Evolutionary conservation across 202 grass and related monocot genomes (phyloP), one percentile per base, ranked within the genome.

Genomic region (Elaeis oleifera): DNA sequence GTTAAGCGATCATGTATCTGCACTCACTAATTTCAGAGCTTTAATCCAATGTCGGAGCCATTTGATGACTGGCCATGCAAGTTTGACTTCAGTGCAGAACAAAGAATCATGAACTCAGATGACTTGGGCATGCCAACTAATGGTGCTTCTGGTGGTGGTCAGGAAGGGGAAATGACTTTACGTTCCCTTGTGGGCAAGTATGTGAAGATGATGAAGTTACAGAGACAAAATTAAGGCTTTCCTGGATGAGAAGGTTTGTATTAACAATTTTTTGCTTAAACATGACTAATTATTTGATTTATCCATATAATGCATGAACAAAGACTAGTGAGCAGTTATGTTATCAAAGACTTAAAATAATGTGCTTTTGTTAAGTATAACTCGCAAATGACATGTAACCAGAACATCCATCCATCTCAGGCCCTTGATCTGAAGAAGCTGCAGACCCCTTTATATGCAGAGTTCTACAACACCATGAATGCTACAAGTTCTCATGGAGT

Each of bases 371-470:
- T 13, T 44, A 31, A 6, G 28, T 31, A 6, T 31, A 1, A 31
- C 28, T 6, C 6, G 36, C 36, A 44, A 44, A 13, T 9, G 8
- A 44, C 36, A 44, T 44, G 36, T 44, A 44, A 13, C 0, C 0
- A 2, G 11, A 44, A 44, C 11, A 1, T 13, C 3, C 36, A 44
- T 44, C 36, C 9, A 19, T 68, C 1, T 3, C 70, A 99, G 94
- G 94, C 94, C 64, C 67, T 99, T 84, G 94, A 94, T 74, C 80
- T 99, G 69, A 92, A 99, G 79, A 99, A 99, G 69, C 73, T 99
- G 61, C 94, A 89, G 61, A 86, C 88, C 70, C 88, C 94, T 78
- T 81, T 99, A 69, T 99, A 94, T 32, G 88, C 91, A 83, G 91
- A 99, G 71, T 92, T 99, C 69, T 94, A 84, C 70, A 99, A 99